A percentile compares a stretch with the other conserved stretches of the same genome.
Conservation (phyloP, 2,329 filamentous ascomycete genomes). For the Scolecobasidium constrictum region DNA sequence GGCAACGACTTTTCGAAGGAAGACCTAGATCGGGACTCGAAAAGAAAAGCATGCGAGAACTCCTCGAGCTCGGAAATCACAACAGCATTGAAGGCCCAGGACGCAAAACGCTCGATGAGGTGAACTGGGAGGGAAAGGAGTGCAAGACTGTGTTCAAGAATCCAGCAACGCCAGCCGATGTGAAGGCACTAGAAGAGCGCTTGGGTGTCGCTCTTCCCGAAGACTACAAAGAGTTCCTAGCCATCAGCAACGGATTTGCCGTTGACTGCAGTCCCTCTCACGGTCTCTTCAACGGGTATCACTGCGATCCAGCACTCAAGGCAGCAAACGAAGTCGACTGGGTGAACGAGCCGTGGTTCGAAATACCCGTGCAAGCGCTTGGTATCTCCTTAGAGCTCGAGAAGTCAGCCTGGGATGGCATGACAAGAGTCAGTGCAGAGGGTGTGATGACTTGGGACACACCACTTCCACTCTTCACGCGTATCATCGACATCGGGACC, state of each 20-base stretch:
- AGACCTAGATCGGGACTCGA: not conserved
- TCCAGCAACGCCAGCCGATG: conserved; percentile 9
- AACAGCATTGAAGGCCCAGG: not conserved
- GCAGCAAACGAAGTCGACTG: not conserved
- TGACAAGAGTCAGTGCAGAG: not conserved
- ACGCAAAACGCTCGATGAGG: too few relatives aligned
- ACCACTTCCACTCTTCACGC: conserved; percentile 10
- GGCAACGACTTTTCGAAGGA: not conserved
- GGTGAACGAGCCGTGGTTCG: conserved; percentile 10
- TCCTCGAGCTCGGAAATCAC: not conserved
- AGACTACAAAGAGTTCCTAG: conserved; percentile 14
- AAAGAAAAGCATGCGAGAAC: not conserved
- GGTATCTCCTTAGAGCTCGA: conserved; percentile 8
- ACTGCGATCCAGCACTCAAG: not conserved
- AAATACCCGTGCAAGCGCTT: conserved; percentile 9
- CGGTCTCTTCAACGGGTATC: conserved; percentile 9
- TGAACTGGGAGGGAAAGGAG: not conserved
- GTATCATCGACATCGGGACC: conserved; percentile 11
- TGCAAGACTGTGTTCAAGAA: conserved; percentile 10
- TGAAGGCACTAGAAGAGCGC: conserved; percentile 11
- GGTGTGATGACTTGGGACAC: too few relatives aligned
- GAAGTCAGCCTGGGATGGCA: not conserved
- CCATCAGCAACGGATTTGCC: conserved; percentile 13
- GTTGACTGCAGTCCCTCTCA: not conserved
- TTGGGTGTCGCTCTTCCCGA: conserved; percentile 11